Evolutionary conservation across 371 early-diverging fungal genomes (phyloP), one percentile per base, ranked within the genome.

Genomic region (Blakeslea trispora): DNA sequence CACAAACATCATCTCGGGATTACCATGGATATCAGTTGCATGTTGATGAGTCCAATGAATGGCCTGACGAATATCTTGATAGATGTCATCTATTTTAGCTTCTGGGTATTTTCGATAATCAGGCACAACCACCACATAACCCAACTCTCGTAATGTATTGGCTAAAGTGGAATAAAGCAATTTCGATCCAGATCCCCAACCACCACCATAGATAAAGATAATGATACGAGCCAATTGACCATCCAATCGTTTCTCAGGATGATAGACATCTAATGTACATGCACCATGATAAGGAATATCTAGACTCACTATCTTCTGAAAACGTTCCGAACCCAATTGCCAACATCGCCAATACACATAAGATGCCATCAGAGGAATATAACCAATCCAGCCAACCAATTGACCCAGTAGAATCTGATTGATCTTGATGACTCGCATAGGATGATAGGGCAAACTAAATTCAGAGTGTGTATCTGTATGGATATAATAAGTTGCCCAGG

Each of bases 121-220:
- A 17, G 90, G 90, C n/a, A 91, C 74, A 18, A 91, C 77, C 0
- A 88, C 88, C 13, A 85, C 73, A 57, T 88, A 89, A 3, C 91
- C 91, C 57, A 81, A 68, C 23, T 78, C 72, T 35, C 81, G 75
- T 17, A 91, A 58, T 0, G 82, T 85, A 35, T 82, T 74, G 6
- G 88, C 91, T 22, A 90, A 60, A 11, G 88, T 75, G 1, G 76
- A 73, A 55, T 91, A 91, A 34, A 82, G 51, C 28, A 67, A 53
- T 46, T 84, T 87, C 17, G 72, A 69, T 15, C 88, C 88, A 40
- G 81, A 75, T 5, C 75, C 70, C 91, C 91, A 91, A 17, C 81
- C 73, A 2, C 91, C 90, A 40, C 91, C 91, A 64, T 90, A 83
- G 39, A 90, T 71, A 62, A 89, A 91, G 1, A 91, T 67, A 56